Evolutionary conservation across 1,284 basidiomycete species (phyloP).

Genomic region (Acaromyces ingoldii): DNA sequence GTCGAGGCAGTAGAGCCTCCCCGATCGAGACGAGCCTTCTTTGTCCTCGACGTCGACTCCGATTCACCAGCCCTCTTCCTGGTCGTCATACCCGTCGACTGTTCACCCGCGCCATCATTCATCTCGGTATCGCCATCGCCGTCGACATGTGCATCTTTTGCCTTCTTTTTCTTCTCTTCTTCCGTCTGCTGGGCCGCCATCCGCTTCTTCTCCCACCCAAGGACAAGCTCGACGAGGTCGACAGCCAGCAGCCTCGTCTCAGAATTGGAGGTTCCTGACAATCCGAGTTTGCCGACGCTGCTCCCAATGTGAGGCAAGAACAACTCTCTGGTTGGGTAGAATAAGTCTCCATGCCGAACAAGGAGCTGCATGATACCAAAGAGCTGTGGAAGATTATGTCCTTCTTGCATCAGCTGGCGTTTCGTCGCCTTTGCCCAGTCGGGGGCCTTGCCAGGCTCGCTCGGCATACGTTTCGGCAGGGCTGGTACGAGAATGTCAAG

Average conservation of each 20-base stretch:
- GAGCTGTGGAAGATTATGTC: slow-evolving; percentile 70
- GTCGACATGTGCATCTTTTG: neutral
- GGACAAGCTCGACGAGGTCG: slow-evolving; percentile 53
- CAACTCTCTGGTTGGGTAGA: slow-evolving; percentile 85
- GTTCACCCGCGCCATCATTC: slow-evolving; percentile 25
- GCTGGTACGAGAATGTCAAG: slow-evolving; percentile 85
- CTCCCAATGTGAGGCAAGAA: slow-evolving; percentile 96
- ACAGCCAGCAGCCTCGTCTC: slow-evolving; percentile 68
- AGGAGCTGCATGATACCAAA: slow-evolving; percentile 87
- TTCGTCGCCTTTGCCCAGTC: slow-evolving; percentile 87
- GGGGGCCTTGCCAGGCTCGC: slow-evolving; percentile 59
- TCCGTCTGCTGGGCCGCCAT: slow-evolving; percentile 8
- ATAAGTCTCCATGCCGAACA: slow-evolving; percentile 82
- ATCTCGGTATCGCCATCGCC: neutral
- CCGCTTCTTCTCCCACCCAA: slow-evolving; percentile 54
- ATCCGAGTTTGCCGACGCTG: slow-evolving; percentile 78
- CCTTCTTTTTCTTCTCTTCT: slow-evolving; percentile 8
- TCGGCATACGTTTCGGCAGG: slow-evolving; percentile 60
- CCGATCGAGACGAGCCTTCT: slow-evolving; percentile 55
- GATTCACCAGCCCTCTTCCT: neutral
- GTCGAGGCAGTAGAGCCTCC: slow-evolving; percentile 54
- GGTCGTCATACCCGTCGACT: neutral
- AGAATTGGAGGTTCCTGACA: slow-evolving; percentile 63
- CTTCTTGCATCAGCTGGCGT: slow-evolving; percentile 83
- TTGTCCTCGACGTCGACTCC: slow-evolving; percentile 17